Evolutionary conservation across 495 filamentous ascomycete species (phyloP), one percentile per base, ranked within the genome.

Genomic region (Hypoxylon rickii): DNA sequence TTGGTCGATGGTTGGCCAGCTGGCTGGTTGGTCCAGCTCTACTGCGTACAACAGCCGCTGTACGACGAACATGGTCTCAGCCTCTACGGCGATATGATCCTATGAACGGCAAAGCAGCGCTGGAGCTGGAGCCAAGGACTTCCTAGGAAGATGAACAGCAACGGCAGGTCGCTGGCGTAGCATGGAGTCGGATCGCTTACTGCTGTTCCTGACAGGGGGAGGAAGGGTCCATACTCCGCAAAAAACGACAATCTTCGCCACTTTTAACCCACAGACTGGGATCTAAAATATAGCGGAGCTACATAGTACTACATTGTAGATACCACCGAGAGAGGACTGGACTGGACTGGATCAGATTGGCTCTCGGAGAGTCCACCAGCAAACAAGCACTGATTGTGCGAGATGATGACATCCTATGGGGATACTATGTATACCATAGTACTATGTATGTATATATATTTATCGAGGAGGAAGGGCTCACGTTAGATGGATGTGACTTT

Each of bases 151-250:
- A n/a, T n/a, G n/a, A n/a, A n/a, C n/a, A n/a, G n/a, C n/a, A n/a
- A n/a, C n/a, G n/a, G n/a, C n/a, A n/a, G n/a, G n/a, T n/a, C n/a
- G n/a, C n/a, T n/a, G n/a, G n/a, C n/a, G n/a, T n/a, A n/a, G n/a
- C n/a, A n/a, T n/a, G n/a, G n/a, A n/a, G n/a, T n/a, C n/a, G n/a
- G n/a, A n/a, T n/a, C n/a, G n/a, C n/a, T n/a, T n/a, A n/a, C n/a
- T n/a, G n/a, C n/a, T n/a, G n/a, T n/a, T n/a, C n/a, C n/a, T n/a
- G n/a, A n/a, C n/a, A n/a, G n/a, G n/a, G n/a, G n/a, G n/a, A n/a
- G n/a, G n/a, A n/a, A n/a, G n/a, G 47, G 47, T 26, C 8, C n/a
- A 32, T 62, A 59, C 61, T 64, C 61, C 61, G 61, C 61, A 64
- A 60, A 58, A 55, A 40, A 24, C 32, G 61, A 48, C 34, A 55